Evolutionary conservation across 148 eudicot species (phyloP), one percentile per base, ranked within the genome.

Genomic region (Fagopyrum tataricum): DNA sequence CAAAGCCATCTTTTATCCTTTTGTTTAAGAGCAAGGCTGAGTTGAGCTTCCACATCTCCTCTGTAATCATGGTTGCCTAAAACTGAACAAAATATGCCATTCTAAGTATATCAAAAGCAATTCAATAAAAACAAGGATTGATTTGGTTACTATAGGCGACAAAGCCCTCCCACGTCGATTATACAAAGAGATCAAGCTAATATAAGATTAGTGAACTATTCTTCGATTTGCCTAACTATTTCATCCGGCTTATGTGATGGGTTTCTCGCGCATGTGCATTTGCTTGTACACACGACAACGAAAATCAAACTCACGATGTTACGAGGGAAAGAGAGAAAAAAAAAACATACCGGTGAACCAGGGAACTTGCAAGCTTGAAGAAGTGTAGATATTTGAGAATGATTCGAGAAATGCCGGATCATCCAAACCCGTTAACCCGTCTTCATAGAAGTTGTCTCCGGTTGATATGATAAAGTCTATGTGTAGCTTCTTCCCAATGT

Each of bases 21-120:
- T 67, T 80, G 79, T 64, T 67, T 80, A 4, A 89, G 85, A 11
- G 74, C 44, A 37, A 87, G 86, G 79, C 87, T 88, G 72, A 91
- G 72, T 37, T 93, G 98, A 62, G 97, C 95, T 74, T 74, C 37
- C 14, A 71, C 94, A 82, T 90, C 83, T 70, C 98, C 98, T 53
- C 98, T 84, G 73, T 89, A 93, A 71, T 91, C 96, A 82, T 91
- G 96, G 69, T 91, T 90, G 2, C 94, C 96, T 64, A 90, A 76
- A 74, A 89, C 98, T 93, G 81, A 59, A n/a, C 18, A 59, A 49
- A 37, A 59, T 59, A 59, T 21, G 23, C 17, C 39, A 7, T 7
- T 10, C 13, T 23, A n/a, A n/a, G 64, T 23, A 20, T 23, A 51
- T 51, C 18, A 52, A 21, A 1, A 52, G 18, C 21, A 18, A 52